These are phyloP conservation scores for Trametes sanguinea DNA, from an alignment of 768 basidiomycete genomes.

Conservation along the genomic window DNA sequence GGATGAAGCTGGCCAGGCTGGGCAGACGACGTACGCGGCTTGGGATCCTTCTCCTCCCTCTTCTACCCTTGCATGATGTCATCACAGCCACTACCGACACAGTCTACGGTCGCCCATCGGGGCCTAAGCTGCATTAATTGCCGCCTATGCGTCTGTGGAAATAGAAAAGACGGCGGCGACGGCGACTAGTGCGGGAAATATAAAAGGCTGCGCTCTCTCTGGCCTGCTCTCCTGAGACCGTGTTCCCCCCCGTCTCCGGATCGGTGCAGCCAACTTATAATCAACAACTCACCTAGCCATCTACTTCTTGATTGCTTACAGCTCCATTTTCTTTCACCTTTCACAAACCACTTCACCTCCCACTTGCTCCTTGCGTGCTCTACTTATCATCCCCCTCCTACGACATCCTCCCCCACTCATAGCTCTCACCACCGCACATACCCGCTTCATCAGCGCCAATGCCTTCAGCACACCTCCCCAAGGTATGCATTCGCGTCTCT, in stretches of 20 bases:
- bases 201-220: too few relatives aligned
- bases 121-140: too few relatives aligned
- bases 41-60: not conserved
- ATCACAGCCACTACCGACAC: not conserved
- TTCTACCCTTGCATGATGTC: not conserved
- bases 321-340: not conserved
- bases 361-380: not conserved
- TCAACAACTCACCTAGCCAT: not conserved
- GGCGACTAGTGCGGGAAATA: too few relatives aligned
- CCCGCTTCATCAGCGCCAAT: not conserved
- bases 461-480: constrained; percentile 17
- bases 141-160: too few relatives aligned
- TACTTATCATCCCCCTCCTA: not conserved
- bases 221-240: too few relatives aligned
- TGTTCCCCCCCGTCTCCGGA: too few relatives aligned
- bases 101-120: not conserved
- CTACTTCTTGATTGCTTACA: constrained; percentile 5
- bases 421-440: not conserved
- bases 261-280: too few relatives aligned
- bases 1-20: too few relatives aligned
- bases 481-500: not conserved
- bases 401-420: not conserved
- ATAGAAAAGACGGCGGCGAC: too few relatives aligned
- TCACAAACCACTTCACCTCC: not conserved
- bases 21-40: too few relatives aligned